A percentile compares a stretch with the other conserved stretches of the same genome.
phyloP scores from a whole-genome alignment of 2,329 filamentous ascomycete species.

The Diaporthe nobilis region DNA sequence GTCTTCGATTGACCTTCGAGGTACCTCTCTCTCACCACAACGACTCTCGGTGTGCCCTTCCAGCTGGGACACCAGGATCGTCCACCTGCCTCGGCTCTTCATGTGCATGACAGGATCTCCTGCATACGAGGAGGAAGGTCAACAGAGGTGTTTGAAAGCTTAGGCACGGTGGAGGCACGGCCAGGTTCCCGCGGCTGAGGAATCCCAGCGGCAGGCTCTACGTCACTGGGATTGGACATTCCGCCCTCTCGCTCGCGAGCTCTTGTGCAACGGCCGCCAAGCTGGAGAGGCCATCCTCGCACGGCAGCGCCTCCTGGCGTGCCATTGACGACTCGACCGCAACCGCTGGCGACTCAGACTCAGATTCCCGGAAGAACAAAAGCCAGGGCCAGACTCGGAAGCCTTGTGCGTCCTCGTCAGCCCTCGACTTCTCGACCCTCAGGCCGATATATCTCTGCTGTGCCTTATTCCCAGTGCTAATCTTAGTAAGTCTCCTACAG shows the following conservation, averaged over 20 bases:
- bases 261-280: constrained; percentile 55
- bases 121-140: constrained; percentile 9
- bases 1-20: constrained; percentile 23
- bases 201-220: constrained; percentile 23
- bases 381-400: constrained; percentile 16
- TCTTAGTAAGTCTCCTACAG: constrained; percentile 49
- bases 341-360: constrained; percentile 38
- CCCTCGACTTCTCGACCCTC: constrained; percentile 36
- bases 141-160: not conserved
- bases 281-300: constrained; percentile 39
- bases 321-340: constrained; percentile 46
- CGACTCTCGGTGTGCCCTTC: not conserved
- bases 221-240: constrained; percentile 31
- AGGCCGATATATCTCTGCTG: constrained; percentile 50
- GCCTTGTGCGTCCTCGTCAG: constrained; percentile 18
- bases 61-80: constrained; percentile 10
- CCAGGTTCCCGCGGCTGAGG: constrained; percentile 24
- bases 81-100: too few relatives aligned
- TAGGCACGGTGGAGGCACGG: constrained; percentile 9
- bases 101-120: not conserved
- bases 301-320: constrained; percentile 48
- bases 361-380: constrained; percentile 42
- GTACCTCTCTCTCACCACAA: constrained; percentile 31
- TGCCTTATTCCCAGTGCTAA: constrained; percentile 48
- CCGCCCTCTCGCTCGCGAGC: constrained; percentile 25